Conservation (phyloP, 345 rosid species). For the Eucalyptus polybractea region DNA sequence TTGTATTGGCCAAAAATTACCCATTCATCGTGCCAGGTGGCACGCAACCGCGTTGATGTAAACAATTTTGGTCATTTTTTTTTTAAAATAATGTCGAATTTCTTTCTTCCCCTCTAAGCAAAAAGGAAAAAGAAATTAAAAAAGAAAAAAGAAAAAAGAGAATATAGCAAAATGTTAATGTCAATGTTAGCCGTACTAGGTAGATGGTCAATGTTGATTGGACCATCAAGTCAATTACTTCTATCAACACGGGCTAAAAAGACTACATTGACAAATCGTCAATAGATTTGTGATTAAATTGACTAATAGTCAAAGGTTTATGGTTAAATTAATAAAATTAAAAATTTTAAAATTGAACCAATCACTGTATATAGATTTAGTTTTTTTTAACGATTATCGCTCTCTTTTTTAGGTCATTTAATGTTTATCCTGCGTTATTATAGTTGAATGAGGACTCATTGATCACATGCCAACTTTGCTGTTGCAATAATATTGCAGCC, state of each 20-base stretch:
- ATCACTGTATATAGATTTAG: rapidly evolving
- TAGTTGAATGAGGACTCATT: too few species aligned
- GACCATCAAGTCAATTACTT: rapidly evolving
- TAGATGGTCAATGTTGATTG: rapidly evolving
- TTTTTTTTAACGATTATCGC: rapidly evolving
- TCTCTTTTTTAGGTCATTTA: too few species aligned
- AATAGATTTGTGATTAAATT: too few species aligned
- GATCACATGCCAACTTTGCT: too few species aligned
- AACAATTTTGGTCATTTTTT: too few species aligned
- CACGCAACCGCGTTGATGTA: rapidly evolving
- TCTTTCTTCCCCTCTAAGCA: too few species aligned
- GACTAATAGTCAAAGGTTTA: rapidly evolving
- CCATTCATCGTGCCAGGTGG: too few species aligned
- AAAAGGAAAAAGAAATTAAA: too few species aligned
- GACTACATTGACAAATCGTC: rapidly evolving
- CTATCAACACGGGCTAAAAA: rapidly evolving
- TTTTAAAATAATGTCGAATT: too few species aligned
- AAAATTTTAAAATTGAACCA: rapidly evolving
- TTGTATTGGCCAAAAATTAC: too few species aligned
- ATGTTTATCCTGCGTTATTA: too few species aligned
- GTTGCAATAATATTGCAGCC: background rate
- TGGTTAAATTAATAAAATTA: rapidly evolving
- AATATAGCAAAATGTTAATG: rapidly evolving
- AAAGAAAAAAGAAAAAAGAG: too few species aligned
- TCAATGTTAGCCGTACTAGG: rapidly evolving